Percentiles rank a stretch among this genome's conserved stretches.
Evolutionary conservation across 2,329 filamentous ascomycete genomes (phyloP).

Genomic region (Pyrenophora graminea): DNA sequence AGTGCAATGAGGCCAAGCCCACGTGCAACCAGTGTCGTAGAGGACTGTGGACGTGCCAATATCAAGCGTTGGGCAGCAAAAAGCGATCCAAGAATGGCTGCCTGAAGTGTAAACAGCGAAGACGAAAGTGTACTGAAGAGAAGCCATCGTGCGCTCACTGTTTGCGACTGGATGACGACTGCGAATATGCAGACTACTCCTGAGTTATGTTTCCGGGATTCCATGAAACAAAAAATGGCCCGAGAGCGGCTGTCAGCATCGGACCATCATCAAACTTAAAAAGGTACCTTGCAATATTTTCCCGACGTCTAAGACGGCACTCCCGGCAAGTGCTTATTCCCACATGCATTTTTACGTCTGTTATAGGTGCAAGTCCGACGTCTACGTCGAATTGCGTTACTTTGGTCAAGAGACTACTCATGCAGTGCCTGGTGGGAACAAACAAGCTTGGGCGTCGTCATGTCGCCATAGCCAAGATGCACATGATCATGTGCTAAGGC

Average conservation of each 20-base stretch:
- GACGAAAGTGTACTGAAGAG: conserved; percentile 40
- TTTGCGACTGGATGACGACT: conserved; percentile 34
- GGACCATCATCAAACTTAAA: neutral
- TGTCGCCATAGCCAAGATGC: no score
- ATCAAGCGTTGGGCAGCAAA: conserved; percentile 17
- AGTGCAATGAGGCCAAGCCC: conserved; percentile 37
- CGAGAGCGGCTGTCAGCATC: neutral
- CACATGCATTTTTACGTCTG: neutral
- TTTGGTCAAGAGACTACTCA: neutral
- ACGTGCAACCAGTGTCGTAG: conserved; percentile 38
- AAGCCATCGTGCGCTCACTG: conserved; percentile 37
- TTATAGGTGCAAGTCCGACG: neutral
- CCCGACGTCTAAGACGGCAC: neutral
- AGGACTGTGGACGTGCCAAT: conserved; percentile 39
- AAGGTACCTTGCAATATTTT: neutral
- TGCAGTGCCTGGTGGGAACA: conserved; percentile 1
- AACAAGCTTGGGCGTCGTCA: neutral
- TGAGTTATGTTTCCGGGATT: conserved; percentile 8
- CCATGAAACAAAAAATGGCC: neutral
- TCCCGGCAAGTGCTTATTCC: neutral
- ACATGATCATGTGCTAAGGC: conserved; percentile 1
- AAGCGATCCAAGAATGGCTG: conserved; percentile 40
- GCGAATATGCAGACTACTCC: conserved; percentile 29
- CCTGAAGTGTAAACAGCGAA: conserved; percentile 34
- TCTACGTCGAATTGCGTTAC: neutral